Conservation (phyloP, 1,284 basidiomycete genomes). For the Moesziomyces antarcticus region DNA sequence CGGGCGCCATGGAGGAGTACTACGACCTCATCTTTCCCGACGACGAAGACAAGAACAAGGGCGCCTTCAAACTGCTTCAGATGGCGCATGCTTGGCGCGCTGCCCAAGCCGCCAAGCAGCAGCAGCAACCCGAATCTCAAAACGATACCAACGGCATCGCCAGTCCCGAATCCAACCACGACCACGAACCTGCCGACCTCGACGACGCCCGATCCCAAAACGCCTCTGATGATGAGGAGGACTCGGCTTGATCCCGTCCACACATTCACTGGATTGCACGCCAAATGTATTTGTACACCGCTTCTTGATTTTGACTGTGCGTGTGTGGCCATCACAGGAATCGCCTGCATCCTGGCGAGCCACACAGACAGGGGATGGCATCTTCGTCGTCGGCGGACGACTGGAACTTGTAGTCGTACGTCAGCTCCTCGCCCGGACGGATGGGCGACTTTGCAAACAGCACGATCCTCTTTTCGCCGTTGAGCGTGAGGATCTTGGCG, state of each 20-base stretch:
- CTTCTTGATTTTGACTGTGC: not conserved
- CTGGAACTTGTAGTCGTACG: constrained; percentile 69
- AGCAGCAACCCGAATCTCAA: not conserved
- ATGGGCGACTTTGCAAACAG: constrained; percentile 94
- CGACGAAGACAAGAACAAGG: constrained; percentile 62
- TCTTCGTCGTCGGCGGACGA: constrained; percentile 63
- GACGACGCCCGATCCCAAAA: not conserved
- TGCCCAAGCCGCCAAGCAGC: constrained; percentile 40
- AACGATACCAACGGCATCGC: not conserved
- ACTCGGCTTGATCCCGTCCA: not conserved
- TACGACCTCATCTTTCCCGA: constrained; percentile 67
- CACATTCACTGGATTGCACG: not conserved
- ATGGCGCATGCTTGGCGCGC: constrained; percentile 63
- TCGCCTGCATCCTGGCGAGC: constrained; percentile 66
- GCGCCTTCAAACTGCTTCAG: constrained; percentile 62
- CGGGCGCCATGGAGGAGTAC: constrained; percentile 62
- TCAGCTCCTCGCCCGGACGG: constrained; percentile 74
- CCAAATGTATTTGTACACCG: constrained; percentile 18
- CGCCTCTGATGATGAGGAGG: not conserved
- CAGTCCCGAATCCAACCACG: not conserved
- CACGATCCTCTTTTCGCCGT: constrained; percentile 97
- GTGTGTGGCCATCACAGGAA: constrained; percentile 41
- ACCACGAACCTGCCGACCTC: not conserved
- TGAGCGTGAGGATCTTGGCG: constrained; percentile 98
- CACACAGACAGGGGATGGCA: constrained; percentile 70